A percentile compares a stretch with the other conserved stretches of the same genome.
phyloP scores from a whole-genome alignment of 2,329 filamentous ascomycete species.

The Geoglossum cookeanum region DNA sequence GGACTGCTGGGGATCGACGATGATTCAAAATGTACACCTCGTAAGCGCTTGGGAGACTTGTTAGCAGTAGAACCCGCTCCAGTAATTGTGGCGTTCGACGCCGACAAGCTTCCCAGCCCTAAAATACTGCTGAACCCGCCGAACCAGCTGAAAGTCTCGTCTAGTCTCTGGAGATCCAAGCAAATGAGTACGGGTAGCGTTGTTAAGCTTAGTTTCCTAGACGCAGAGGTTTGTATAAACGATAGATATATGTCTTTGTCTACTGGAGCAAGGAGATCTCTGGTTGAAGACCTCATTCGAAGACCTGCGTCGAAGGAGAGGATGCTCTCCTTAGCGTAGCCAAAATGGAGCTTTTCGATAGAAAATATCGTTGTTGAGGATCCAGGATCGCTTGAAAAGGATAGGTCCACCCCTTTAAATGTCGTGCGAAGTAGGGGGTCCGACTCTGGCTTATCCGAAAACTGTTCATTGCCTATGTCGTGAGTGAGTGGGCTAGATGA shows the following conservation, averaged over 20 bases:
- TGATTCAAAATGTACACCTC: constrained; percentile 39
- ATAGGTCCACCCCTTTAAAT: constrained; percentile 1
- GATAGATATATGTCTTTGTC: constrained; percentile 22
- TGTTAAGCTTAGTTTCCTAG: constrained; percentile 37
- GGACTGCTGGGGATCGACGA: constrained; percentile 13
- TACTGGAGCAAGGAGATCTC: constrained; percentile 20
- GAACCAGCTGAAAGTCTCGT: constrained; percentile 75
- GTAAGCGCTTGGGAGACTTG: constrained; percentile 19
- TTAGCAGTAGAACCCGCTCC: constrained; percentile 15
- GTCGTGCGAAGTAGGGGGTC: constrained; percentile 13
- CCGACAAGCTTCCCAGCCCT: constrained; percentile 70
- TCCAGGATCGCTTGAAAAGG: not conserved
- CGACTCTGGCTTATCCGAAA: not conserved
- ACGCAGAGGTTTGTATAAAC: constrained; percentile 16
- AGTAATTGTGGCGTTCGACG: constrained; percentile 43
- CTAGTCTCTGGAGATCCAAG: constrained; percentile 60
- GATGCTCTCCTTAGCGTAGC: constrained; percentile 29
- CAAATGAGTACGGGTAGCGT: constrained; percentile 61
- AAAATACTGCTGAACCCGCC: constrained; percentile 83
- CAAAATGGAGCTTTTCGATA: constrained; percentile 26
- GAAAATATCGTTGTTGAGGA: constrained; percentile 5
- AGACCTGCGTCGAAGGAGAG: constrained; percentile 31
- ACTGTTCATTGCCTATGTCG: not conserved
- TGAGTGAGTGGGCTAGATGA: not conserved
- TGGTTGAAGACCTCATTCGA: constrained; percentile 26